These are phyloP conservation scores for Taiozyma sp. DNA, from an alignment of 1,139 yeast species.

Conservation along the genomic window DNA sequence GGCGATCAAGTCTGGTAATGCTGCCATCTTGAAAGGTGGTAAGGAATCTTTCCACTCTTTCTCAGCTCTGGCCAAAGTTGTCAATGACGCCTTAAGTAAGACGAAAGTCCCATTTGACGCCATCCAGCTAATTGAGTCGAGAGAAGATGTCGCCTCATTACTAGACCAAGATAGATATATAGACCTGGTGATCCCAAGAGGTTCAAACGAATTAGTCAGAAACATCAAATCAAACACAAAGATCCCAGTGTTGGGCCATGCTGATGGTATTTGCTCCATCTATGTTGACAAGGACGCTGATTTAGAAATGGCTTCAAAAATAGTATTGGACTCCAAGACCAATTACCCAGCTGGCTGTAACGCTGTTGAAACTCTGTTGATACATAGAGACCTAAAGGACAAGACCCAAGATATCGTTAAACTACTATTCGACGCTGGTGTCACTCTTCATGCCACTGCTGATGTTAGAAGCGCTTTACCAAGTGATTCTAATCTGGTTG, in stretches of 20 bases:
- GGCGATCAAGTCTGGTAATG: conserved; percentile 92
- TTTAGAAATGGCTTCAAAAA: conserved; percentile 63
- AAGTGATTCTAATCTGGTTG: conserved; percentile 25
- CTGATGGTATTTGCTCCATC: conserved; percentile 94
- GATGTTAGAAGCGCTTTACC: conserved; percentile 35
- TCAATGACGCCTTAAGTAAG: conserved; percentile 49
- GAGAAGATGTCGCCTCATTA: conserved; percentile 85
- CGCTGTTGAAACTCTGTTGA: conserved; percentile 82
- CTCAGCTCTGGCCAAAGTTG: conserved; percentile 69
- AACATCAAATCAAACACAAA: conserved; percentile 81
- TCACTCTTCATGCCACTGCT: conserved; percentile 62
- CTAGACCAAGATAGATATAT: conserved; percentile 82
- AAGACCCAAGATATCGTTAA: conserved; percentile 40
- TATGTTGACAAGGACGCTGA: conserved; percentile 77
- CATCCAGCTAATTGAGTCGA: conserved; percentile 78
- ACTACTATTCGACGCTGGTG: conserved; percentile 56
- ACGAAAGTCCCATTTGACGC: conserved; percentile 75
- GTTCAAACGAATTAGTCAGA: conserved; percentile 86
- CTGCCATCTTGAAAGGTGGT: conserved; percentile 97
- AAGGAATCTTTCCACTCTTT: conserved; percentile 87
- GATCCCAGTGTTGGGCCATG: conserved; percentile 97
- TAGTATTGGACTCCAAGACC: conserved; percentile 83
- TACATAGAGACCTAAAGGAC: conserved; percentile 48
- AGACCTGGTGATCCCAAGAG: conserved; percentile 95
- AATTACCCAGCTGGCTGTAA: conserved; percentile 99